Evolutionary conservation across 83 land plant genomes (phyloP), one percentile per base, ranked within the genome.

Genomic region (Picea abies): DNA sequence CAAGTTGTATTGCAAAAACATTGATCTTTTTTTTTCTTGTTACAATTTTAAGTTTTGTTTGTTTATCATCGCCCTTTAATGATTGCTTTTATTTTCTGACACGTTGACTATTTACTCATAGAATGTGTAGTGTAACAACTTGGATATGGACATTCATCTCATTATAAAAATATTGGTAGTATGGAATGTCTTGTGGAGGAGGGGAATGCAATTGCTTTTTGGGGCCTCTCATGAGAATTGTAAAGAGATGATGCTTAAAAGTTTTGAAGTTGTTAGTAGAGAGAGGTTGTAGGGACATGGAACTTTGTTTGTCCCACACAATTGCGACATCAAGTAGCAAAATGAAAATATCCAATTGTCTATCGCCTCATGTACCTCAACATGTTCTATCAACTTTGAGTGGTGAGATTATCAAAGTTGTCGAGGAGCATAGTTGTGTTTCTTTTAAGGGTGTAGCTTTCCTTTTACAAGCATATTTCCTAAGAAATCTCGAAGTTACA

Each of bases 251-350:
- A 3, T 2, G 3, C 41, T 4, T 39, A 39, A 2, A 39, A 39
- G 41, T 39, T 39, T 39, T 39, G 41, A 80, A 89, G 81, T 97
- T 94, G 96, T 97, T 97, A 85, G 98, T 97, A n/a, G 83, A 87
- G 73, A 89, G 92, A 60, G 94, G 98, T 11, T 97, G 98, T 84
- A 88, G 90, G 35, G 99, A 95, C 79, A 95, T 97, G 99, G 98
- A 97, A 87, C 93, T 93, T 0, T 97, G 99, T 80, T 88, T 97
- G 20, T 95, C 98, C 65, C 91, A 93, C 3, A 95, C 98, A 1
- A 96, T 98, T 19, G 92, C 99, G 60, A 91, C 98, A 37, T 93
- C 98, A 32, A 92, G 95, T 80, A 92, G 99, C 79, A 91, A 90
- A 83, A 88, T 97, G 9, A 93, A 86, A 17, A 80, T 93, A 61